Conservation (phyloP, 805 yeast species). For the Barnettozyma salicaria region DNA sequence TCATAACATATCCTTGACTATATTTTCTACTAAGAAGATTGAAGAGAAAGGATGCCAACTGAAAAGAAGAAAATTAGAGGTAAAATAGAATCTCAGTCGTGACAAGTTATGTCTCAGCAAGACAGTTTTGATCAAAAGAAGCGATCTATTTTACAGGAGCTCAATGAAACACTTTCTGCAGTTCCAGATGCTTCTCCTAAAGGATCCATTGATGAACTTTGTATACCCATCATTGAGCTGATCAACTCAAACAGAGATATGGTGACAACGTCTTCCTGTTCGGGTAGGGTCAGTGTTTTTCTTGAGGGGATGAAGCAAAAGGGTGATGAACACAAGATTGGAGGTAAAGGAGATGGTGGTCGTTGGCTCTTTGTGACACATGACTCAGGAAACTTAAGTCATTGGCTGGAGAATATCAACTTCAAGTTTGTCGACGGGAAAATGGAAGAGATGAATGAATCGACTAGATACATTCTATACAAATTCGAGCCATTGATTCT, state of each 20-base stretch:
- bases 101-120: no score
- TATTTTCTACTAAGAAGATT: no score
- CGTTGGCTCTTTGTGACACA: slow-evolving; percentile 80
- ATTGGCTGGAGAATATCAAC: slow-evolving; percentile 39
- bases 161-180: slow-evolving; percentile 35
- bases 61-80: not conserved
- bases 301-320: slow-evolving; percentile 59
- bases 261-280: slow-evolving; percentile 86
- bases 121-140: slow-evolving; percentile 69
- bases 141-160: slow-evolving; percentile 44
- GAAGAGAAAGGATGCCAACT: no score
- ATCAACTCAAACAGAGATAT: slow-evolving; percentile 58
- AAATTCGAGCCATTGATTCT: slow-evolving; percentile 83
- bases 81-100: slow-evolving; percentile 7
- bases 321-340: slow-evolving; percentile 37
- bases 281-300: slow-evolving; percentile 81
- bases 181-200: slow-evolving; percentile 75
- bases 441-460: slow-evolving; percentile 7
- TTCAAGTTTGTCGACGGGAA: slow-evolving; percentile 15
- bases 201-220: slow-evolving; percentile 72
- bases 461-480: slow-evolving; percentile 54
- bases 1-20: no score
- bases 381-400: slow-evolving; percentile 39
- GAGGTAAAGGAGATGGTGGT: slow-evolving; percentile 88
- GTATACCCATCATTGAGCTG: slow-evolving; percentile 64